phyloP scores from a whole-genome alignment of 768 basidiomycete species.

The Psilocybe azurescens region DNA sequence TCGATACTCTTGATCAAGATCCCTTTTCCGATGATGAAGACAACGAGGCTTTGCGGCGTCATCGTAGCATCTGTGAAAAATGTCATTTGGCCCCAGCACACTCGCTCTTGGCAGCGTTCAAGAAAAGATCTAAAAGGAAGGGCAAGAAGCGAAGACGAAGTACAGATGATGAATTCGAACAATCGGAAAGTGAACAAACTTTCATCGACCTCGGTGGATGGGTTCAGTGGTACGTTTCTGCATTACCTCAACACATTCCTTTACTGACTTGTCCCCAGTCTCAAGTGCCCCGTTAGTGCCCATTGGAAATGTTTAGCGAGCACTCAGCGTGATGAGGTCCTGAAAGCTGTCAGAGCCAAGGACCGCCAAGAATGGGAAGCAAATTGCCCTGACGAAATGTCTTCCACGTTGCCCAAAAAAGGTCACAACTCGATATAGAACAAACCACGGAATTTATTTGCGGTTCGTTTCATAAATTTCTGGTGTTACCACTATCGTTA shows the following conservation, averaged over 20 bases:
- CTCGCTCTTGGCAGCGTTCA: slow-evolving; percentile 45
- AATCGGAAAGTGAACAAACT: slow-evolving; percentile 58
- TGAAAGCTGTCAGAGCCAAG: slow-evolving; percentile 62
- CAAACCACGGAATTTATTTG: slow-evolving; percentile 85
- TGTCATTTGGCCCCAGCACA: slow-evolving; percentile 69
- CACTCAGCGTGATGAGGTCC: slow-evolving; percentile 73
- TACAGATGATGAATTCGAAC: slow-evolving; percentile 56
- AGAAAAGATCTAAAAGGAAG: slow-evolving; percentile 43
- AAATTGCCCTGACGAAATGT: slow-evolving; percentile 27
- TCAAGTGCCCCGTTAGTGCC: slow-evolving; percentile 76
- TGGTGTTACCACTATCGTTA: not conserved
- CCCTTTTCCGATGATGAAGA: slow-evolving; percentile 59
- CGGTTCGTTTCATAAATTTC: slow-evolving; percentile 36
- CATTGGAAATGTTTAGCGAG: slow-evolving; percentile 80
- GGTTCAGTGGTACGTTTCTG: slow-evolving; percentile 72
- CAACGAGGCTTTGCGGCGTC: slow-evolving; percentile 56
- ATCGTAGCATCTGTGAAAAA: slow-evolving; percentile 74
- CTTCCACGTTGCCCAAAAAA: slow-evolving; percentile 38
- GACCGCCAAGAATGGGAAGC: slow-evolving; percentile 49
- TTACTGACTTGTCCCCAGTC: slow-evolving; percentile 43
- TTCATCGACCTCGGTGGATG: slow-evolving; percentile 71
- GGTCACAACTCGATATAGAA: slow-evolving; percentile 47
- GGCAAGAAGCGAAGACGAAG: slow-evolving; percentile 43
- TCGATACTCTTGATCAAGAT: slow-evolving; percentile 49
- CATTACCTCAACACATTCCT: not conserved